Conservation (phyloP, 306 rosid genomes). For the Cucumis hystrix region DNA sequence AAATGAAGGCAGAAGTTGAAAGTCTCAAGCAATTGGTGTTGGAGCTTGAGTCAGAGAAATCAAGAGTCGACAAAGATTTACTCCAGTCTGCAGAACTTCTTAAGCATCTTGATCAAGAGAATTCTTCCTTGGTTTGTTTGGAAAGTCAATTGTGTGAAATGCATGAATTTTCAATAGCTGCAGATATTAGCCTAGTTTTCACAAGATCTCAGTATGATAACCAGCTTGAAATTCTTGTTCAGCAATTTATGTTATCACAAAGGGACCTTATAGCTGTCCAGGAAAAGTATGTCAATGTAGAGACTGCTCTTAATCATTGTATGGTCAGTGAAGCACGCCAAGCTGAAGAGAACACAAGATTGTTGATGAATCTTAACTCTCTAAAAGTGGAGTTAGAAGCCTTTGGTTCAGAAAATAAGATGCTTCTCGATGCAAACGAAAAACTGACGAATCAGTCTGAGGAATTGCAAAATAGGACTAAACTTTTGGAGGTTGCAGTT, state of each 20-base stretch:
- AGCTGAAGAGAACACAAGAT: slow-evolving; percentile 48
- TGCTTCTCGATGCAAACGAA: slow-evolving; percentile 38
- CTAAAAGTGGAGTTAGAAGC: slow-evolving; percentile 49
- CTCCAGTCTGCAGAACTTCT: slow-evolving; percentile 40
- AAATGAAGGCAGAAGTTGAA: slow-evolving; percentile 40
- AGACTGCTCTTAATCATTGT: slow-evolving; percentile 29
- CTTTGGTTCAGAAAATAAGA: slow-evolving; percentile 30
- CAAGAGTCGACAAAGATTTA: slow-evolving; percentile 37
- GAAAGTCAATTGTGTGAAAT: slow-evolving; percentile 54
- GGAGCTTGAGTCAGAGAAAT: slow-evolving; percentile 55
- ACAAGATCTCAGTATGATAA: slow-evolving; percentile 53
- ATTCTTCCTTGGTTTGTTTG: slow-evolving; percentile 33
- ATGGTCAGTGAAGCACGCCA: slow-evolving; percentile 39
- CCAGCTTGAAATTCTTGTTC: slow-evolving; percentile 33
- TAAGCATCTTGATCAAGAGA: slow-evolving; percentile 27
- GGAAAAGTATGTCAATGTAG: slow-evolving; percentile 38
- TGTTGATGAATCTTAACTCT: slow-evolving; percentile 39
- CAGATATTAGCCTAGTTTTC: slow-evolving; percentile 39
- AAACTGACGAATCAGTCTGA: slow-evolving; percentile 25
- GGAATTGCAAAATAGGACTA: slow-evolving; percentile 32
- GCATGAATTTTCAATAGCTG: slow-evolving; percentile 39
- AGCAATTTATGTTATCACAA: slow-evolving; percentile 35
- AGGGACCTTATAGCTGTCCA: slow-evolving; percentile 30
- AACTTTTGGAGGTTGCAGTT: slow-evolving; percentile 20
- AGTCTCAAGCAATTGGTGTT: slow-evolving; percentile 42